Percentiles rank a stretch among this genome's conserved stretches.
phyloP scores from a whole-genome alignment of 148 eudicot genomes.

The Fallopia convolvulus region DNA sequence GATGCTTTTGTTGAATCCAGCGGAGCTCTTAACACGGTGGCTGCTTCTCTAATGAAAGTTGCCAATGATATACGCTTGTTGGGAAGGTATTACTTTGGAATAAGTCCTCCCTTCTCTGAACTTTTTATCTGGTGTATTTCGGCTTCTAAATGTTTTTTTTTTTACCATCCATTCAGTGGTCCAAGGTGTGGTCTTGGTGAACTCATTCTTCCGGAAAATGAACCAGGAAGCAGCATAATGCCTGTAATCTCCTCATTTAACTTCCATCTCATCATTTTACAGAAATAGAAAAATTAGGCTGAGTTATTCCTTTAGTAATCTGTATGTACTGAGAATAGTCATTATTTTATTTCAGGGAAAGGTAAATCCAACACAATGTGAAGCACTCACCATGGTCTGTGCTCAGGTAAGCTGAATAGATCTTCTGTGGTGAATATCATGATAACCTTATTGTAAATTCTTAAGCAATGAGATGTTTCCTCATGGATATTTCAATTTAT shows the following conservation, averaged over 20 bases:
- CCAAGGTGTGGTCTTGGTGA: constrained; percentile 99
- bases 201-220: constrained; percentile 97
- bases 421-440: background rate
- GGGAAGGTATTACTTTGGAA: constrained; percentile 62
- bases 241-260: constrained; percentile 46
- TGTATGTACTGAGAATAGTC: background rate
- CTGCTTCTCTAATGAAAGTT: constrained; percentile 90
- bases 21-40: constrained; percentile 83
- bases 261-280: background rate
- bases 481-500: constrained; percentile 6
- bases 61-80: constrained; percentile 89
- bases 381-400: constrained; percentile 98
- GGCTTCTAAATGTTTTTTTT: constrained; percentile 15
- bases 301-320: background rate
- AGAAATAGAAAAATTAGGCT: background rate
- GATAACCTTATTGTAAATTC: background rate
- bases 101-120: background rate
- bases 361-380: constrained; percentile 98
- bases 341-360: constrained; percentile 54
- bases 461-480: background rate
- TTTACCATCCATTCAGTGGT: constrained; percentile 44
- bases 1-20: constrained; percentile 97
- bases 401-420: constrained; percentile 57
- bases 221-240: constrained; percentile 99
- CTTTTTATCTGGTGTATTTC: background rate